phyloP scores from a whole-genome alignment of 768 basidiomycete species.

The Mycena chlorophos region DNA sequence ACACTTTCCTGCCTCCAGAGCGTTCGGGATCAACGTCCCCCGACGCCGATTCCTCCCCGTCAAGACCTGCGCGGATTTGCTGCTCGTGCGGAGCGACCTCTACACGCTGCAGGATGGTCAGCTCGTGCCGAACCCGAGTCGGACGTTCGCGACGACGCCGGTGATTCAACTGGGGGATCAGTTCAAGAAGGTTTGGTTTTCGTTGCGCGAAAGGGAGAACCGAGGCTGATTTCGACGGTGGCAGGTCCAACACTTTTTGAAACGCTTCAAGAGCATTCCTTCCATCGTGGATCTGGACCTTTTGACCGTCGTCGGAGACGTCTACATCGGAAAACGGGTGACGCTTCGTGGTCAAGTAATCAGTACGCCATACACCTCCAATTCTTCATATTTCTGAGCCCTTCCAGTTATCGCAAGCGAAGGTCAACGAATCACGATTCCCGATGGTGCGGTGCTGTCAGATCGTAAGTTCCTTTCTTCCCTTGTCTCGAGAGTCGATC shows the following conservation, averaged over 20 bases:
- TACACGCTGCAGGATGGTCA: slow-evolving; percentile 88
- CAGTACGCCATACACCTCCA: slow-evolving; percentile 36
- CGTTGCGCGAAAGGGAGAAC: not conserved
- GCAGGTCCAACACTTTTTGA: slow-evolving; percentile 85
- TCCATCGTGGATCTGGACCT: slow-evolving; percentile 90
- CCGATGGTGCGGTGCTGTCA: slow-evolving; percentile 72
- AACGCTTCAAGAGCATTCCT: slow-evolving; percentile 93
- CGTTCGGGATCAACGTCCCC: slow-evolving; percentile 93
- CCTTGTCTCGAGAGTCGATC: not conserved
- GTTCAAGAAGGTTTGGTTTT: slow-evolving; percentile 80
- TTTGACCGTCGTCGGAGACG: slow-evolving; percentile 90
- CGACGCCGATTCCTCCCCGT: slow-evolving; percentile 91
- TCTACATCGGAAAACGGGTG: slow-evolving; percentile 85
- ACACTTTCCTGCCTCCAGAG: slow-evolving; percentile 67
- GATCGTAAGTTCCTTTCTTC: slow-evolving; percentile 45
- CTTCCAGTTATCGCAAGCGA: slow-evolving; percentile 67
- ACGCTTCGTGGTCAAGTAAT: slow-evolving; percentile 90
- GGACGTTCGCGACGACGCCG: slow-evolving; percentile 89
- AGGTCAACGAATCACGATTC: slow-evolving; percentile 71
- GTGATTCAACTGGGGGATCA: slow-evolving; percentile 96
- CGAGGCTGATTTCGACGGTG: not conserved
- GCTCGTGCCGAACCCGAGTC: slow-evolving; percentile 75
- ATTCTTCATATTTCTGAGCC: not conserved
- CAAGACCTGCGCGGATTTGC: slow-evolving; percentile 82
- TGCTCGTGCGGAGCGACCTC: slow-evolving; percentile 89